Conservation (phyloP, 768 basidiomycete species). For the Clavaria fumosa region DNA sequence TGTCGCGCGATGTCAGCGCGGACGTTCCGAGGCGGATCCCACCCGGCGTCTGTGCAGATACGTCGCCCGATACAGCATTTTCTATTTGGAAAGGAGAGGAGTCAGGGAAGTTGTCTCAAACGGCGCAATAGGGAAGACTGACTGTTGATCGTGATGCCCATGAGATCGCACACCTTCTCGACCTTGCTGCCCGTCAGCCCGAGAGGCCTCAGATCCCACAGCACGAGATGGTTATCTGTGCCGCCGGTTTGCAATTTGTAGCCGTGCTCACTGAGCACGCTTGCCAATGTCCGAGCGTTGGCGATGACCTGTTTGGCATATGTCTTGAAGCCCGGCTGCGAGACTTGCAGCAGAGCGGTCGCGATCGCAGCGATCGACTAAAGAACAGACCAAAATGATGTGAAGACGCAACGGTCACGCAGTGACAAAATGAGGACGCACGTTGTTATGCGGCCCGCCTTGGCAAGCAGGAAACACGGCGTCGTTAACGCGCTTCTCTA, state of each 20-base stretch:
- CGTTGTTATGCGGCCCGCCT: conserved; percentile 98
- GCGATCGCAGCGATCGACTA: conserved; percentile 93
- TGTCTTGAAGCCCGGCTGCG: conserved; percentile 74
- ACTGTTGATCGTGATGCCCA: conserved; percentile 96
- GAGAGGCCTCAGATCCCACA: conserved; percentile 94
- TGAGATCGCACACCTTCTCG: conserved; percentile 94
- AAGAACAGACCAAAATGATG: neutral
- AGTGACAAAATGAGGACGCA: conserved; percentile 18
- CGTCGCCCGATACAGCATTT: conserved; percentile 95
- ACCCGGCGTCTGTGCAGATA: conserved; percentile 88
- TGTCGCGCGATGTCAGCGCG: conserved; percentile 87
- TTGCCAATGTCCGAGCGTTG: conserved; percentile 70
- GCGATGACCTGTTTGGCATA: conserved; percentile 92
- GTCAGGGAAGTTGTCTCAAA: neutral
- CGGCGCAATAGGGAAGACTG: conserved; percentile 15
- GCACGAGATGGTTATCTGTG: conserved; percentile 93
- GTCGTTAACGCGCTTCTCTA: conserved; percentile 94
- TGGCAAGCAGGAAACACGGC: conserved; percentile 99
- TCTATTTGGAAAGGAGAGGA: conserved; percentile 27
- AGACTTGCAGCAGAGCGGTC: conserved; percentile 80
- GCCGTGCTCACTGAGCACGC: conserved; percentile 54
- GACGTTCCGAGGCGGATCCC: conserved; percentile 95
- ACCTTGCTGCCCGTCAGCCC: conserved; percentile 96
- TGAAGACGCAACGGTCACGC: neutral
- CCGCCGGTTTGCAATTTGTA: conserved; percentile 97